These are phyloP conservation scores for Dactylellina leptospora DNA, from an alignment of 2,329 filamentous ascomycete species.

Conservation along the genomic window DNA sequence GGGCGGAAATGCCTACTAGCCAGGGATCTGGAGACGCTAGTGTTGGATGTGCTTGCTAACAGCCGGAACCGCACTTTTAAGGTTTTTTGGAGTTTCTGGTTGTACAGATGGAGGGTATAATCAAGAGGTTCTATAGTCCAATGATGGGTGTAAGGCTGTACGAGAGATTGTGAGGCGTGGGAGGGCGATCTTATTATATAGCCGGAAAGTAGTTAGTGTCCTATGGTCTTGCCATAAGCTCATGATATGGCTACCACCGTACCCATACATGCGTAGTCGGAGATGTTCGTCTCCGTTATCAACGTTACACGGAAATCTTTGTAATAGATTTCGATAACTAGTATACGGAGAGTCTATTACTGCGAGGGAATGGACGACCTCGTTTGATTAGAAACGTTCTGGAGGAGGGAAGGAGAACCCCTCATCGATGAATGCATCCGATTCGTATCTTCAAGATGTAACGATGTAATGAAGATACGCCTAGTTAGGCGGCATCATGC, in stretches of 20 bases:
- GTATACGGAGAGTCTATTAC: too few relatives aligned
- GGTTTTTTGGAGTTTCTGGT: slow-evolving; percentile 8
- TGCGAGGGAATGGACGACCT: too few relatives aligned
- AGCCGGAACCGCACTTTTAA: slow-evolving; percentile 8
- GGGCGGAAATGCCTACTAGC: slow-evolving; percentile 19
- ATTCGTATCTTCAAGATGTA: neutral
- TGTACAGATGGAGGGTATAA: neutral
- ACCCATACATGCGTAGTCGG: neutral
- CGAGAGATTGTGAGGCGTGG: slow-evolving; percentile 9
- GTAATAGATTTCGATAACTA: too few relatives aligned
- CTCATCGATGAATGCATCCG: neutral
- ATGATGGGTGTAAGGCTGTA: neutral
- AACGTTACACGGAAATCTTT: too few relatives aligned
- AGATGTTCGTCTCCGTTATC: too few relatives aligned
- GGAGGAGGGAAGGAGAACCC: slow-evolving; percentile 11
- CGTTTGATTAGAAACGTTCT: too few relatives aligned
- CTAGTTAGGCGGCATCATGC: neutral
- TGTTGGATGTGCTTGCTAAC: slow-evolving; percentile 17
- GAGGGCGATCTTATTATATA: slow-evolving; percentile 22
- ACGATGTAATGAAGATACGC: neutral
- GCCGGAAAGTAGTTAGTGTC: neutral
- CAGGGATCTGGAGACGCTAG: slow-evolving; percentile 42
- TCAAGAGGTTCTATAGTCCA: slow-evolving; percentile 11
- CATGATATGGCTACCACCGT: neutral
- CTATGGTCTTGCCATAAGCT: neutral